A percentile compares a stretch with the other conserved stretches of the same genome.
Conservation (phyloP, 176 grass and related monocot genomes). For the Avena eriantha region DNA sequence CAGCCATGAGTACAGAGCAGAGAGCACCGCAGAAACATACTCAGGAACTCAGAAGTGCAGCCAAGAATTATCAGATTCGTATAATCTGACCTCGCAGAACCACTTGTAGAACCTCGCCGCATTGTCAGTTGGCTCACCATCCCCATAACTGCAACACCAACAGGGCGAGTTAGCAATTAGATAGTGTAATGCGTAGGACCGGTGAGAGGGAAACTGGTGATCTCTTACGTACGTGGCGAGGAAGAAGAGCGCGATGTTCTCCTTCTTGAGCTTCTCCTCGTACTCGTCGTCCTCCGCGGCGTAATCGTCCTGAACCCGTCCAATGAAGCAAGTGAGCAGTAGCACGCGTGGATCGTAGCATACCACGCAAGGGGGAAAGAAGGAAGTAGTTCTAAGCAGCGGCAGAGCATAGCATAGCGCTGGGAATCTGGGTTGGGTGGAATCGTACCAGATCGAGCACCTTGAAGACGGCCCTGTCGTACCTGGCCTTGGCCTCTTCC, state of each 20-base stretch:
- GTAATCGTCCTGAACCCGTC: conserved; percentile 71
- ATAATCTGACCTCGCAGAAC: conserved; percentile 29
- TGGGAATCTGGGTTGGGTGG: not conserved
- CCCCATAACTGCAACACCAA: conserved; percentile 69
- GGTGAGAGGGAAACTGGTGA: not conserved
- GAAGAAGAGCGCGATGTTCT: conserved; percentile 79
- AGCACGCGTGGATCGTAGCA: not conserved
- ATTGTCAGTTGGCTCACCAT: conserved; percentile 93
- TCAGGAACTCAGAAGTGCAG: too few relatives aligned
- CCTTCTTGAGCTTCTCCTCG: conserved; percentile 89
- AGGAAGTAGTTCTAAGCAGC: not conserved
- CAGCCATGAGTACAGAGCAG: not conserved
- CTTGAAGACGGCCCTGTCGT: conserved; percentile 84
- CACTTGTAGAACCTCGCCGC: conserved; percentile 85
- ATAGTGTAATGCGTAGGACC: too few relatives aligned
- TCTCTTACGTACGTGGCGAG: conserved; percentile 92
- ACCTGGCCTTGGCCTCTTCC: conserved; percentile 87
- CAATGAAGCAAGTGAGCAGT: not conserved
- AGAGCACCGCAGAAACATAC: too few relatives aligned
- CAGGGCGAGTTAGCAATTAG: not conserved
- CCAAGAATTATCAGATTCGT: too few relatives aligned
- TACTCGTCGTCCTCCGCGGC: conserved; percentile 79
- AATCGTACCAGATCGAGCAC: conserved; percentile 80
- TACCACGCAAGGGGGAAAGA: not conserved
- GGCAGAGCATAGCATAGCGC: not conserved